Evolutionary conservation across 2,329 filamentous ascomycete genomes (phyloP).

Genomic region (Balansia obtecta): DNA sequence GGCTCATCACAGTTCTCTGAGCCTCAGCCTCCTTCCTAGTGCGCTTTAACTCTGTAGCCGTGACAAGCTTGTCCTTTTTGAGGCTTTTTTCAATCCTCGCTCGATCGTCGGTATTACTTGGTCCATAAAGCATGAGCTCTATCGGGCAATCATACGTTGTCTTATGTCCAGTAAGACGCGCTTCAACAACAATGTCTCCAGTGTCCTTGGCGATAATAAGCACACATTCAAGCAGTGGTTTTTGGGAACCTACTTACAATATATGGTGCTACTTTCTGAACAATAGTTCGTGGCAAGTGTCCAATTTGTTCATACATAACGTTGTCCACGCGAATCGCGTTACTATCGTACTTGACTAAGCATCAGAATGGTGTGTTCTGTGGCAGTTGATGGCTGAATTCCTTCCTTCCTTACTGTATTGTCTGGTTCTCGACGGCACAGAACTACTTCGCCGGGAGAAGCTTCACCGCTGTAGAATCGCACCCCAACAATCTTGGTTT

Average conservation of each 20-base stretch:
- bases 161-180: slow-evolving; percentile 53
- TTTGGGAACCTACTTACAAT: slow-evolving; percentile 34
- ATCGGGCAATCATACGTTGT: slow-evolving; percentile 61
- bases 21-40: slow-evolving; percentile 41
- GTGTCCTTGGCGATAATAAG: slow-evolving; percentile 30
- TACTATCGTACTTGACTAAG: slow-evolving; percentile 45
- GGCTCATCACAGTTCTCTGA: slow-evolving; percentile 31
- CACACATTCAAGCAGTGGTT: not conserved
- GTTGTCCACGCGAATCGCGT: slow-evolving; percentile 70
- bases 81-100: slow-evolving; percentile 47
- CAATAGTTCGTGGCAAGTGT: slow-evolving; percentile 57
- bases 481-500: slow-evolving; percentile 37
- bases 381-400: not conserved
- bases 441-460: slow-evolving; percentile 48
- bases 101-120: slow-evolving; percentile 39
- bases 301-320: slow-evolving; percentile 66
- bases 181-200: slow-evolving; percentile 53
- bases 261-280: slow-evolving; percentile 60
- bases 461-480: slow-evolving; percentile 52
- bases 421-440: slow-evolving; percentile 50
- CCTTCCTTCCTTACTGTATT: slow-evolving; percentile 35
- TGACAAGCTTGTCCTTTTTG: slow-evolving; percentile 51
- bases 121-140: slow-evolving; percentile 55
- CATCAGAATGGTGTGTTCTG: not conserved
- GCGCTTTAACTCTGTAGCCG: slow-evolving; percentile 41